phyloP scores from a whole-genome alignment of 2,329 filamentous ascomycete genomes.

The Fusarium acutatum region DNA sequence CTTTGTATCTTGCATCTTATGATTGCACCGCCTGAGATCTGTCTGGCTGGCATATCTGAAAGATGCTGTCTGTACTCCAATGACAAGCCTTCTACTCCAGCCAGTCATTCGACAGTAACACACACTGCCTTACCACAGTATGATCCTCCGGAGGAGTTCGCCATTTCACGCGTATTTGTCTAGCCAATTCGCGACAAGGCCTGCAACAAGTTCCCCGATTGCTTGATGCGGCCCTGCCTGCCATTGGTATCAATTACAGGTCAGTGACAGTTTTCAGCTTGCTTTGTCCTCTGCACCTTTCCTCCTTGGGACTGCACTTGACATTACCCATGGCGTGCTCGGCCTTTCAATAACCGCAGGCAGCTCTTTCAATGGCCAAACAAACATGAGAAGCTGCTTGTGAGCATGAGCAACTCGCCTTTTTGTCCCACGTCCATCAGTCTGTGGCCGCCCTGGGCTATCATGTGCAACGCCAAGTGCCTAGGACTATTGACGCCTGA shows the following conservation, averaged over 20 bases:
- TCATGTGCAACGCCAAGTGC: slow-evolving; percentile 19
- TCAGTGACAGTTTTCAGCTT: slow-evolving; percentile 34
- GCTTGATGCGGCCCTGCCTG: neutral
- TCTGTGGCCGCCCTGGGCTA: slow-evolving; percentile 15
- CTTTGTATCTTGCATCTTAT: slow-evolving; percentile 39
- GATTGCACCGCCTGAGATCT: slow-evolving; percentile 40
- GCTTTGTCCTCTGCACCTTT: slow-evolving; percentile 37
- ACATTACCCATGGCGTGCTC: slow-evolving; percentile 24
- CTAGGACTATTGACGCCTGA: neutral
- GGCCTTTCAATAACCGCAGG: slow-evolving; percentile 20
- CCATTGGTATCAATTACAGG: slow-evolving; percentile 1
- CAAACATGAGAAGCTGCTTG: neutral
- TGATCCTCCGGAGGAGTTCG: slow-evolving; percentile 13
- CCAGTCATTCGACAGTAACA: slow-evolving; percentile 2
- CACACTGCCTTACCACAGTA: neutral
- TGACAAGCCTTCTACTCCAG: neutral
- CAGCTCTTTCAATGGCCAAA: slow-evolving; percentile 8
- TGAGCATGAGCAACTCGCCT: slow-evolving; percentile 22
- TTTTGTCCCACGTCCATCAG: slow-evolving; percentile 26
- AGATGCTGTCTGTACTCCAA: slow-evolving; percentile 8
- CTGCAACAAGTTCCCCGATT: slow-evolving; percentile 1
- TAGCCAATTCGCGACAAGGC: slow-evolving; percentile 18
- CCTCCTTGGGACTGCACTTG: slow-evolving; percentile 28
- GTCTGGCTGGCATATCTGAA: slow-evolving; percentile 25
- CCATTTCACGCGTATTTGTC: slow-evolving; percentile 15